Evolutionary conservation across 1,284 basidiomycete genomes (phyloP).

Genomic region (Irpex sp.): DNA sequence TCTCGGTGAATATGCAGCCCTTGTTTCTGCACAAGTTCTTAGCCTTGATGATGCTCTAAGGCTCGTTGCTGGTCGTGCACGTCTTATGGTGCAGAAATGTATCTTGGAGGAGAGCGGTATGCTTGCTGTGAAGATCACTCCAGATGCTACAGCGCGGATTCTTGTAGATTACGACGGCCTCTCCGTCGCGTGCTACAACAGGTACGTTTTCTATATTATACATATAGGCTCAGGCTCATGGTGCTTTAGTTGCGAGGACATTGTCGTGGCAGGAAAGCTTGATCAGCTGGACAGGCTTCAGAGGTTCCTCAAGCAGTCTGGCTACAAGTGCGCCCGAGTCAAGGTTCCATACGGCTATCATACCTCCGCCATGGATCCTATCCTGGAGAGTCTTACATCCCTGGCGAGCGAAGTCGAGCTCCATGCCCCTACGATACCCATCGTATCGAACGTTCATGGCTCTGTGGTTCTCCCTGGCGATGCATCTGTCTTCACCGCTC

Average conservation of each 20-base stretch:
- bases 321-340: slow-evolving; percentile 41
- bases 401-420: slow-evolving; percentile 36
- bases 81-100: slow-evolving; percentile 50
- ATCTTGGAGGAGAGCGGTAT: slow-evolving; percentile 45
- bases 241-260: neutral
- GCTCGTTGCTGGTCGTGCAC: slow-evolving; percentile 55
- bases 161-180: slow-evolving; percentile 32
- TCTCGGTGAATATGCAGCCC: slow-evolving; percentile 63
- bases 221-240: neutral
- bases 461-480: slow-evolving; percentile 51
- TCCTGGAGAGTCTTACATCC: slow-evolving; percentile 43
- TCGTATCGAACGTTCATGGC: slow-evolving; percentile 59
- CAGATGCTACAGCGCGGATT: slow-evolving; percentile 9
- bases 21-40: slow-evolving; percentile 55
- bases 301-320: slow-evolving; percentile 33
- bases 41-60: slow-evolving; percentile 50
- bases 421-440: slow-evolving; percentile 46
- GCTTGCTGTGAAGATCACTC: slow-evolving; percentile 47
- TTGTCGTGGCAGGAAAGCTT: neutral
- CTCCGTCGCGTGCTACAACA: slow-evolving; percentile 59
- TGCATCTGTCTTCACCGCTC: slow-evolving; percentile 38
- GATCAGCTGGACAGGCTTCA: slow-evolving; percentile 29
- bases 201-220: slow-evolving; percentile 12
- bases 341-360: slow-evolving; percentile 62
- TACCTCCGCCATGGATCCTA: slow-evolving; percentile 54